Evolutionary conservation across 371 early-diverging fungal genomes (phyloP).

Genomic region (Actinomucor elegans): DNA sequence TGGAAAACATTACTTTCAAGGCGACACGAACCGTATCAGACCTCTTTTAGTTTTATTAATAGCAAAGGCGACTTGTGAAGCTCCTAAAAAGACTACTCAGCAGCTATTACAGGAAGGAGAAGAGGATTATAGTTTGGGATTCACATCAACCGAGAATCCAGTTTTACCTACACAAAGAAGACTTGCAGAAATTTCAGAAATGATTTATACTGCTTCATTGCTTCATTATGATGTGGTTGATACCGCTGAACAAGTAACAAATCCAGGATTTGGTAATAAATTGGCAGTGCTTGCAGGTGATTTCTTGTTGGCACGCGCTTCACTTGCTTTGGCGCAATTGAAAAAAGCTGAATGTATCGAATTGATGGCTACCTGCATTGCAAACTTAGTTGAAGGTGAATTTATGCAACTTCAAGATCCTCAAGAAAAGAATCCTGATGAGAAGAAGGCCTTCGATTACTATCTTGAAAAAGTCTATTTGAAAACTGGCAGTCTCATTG

Average conservation of each 20-base stretch:
- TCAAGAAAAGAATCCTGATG: conserved; percentile 22
- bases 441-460: conserved; percentile 54
- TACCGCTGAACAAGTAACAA: conserved; percentile 63
- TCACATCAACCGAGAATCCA: conserved; percentile 36
- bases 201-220: conserved; percentile 96
- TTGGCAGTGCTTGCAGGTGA: conserved; percentile 96
- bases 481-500: conserved; percentile 95
- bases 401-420: conserved; percentile 92
- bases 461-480: conserved; percentile 94
- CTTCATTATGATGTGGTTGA: conserved; percentile 96
- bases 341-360: conserved; percentile 91
- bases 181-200: conserved; percentile 93
- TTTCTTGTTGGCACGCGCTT: conserved; percentile 90
- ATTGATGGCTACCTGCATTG: conserved; percentile 89
- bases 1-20: conserved; percentile 84
- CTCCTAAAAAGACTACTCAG: conserved; percentile 20
- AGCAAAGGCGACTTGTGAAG: conserved; percentile 73
- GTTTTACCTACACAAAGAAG: conserved; percentile 90
- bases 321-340: conserved; percentile 85
- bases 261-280: conserved; percentile 93
- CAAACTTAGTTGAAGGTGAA: conserved; percentile 94
- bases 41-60: conserved; percentile 90
- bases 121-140: background rate
- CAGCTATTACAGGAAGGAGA: conserved; percentile 15
- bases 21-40: conserved; percentile 90